A percentile compares a stretch with the other conserved stretches of the same genome.
phyloP scores from a whole-genome alignment of 1,284 basidiomycete genomes.

The Leccinum fuscescens region DNA sequence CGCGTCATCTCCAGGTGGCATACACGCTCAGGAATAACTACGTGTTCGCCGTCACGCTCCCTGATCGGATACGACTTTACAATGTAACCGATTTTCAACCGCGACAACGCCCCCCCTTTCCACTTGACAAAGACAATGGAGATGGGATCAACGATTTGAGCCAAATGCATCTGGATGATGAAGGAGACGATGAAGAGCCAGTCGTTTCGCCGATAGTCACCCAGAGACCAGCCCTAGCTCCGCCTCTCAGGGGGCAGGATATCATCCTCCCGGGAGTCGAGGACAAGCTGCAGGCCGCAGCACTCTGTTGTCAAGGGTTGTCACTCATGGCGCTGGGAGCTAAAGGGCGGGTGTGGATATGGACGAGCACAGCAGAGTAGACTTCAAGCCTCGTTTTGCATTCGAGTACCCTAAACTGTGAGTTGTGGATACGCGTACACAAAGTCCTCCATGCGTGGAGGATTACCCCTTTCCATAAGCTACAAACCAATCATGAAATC shows the following conservation, averaged over 20 bases:
- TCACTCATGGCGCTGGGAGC: slow-evolving; percentile 35
- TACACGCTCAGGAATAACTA: slow-evolving; percentile 49
- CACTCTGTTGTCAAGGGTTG: slow-evolving; percentile 43
- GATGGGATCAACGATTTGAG: slow-evolving; percentile 16
- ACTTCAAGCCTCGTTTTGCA: not conserved
- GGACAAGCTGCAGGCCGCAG: slow-evolving; percentile 34
- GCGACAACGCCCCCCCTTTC: slow-evolving; percentile 28
- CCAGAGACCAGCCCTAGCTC: slow-evolving; percentile 18
- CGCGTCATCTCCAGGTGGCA: slow-evolving; percentile 44
- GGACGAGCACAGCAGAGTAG: slow-evolving; percentile 24
- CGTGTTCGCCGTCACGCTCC: slow-evolving; percentile 46
- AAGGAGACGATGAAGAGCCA: slow-evolving; percentile 27
- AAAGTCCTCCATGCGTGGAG: not conserved
- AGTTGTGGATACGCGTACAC: not conserved
- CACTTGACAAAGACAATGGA: slow-evolving; percentile 19
- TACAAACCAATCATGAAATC: slow-evolving; percentile 53
- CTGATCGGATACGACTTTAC: slow-evolving; percentile 43
- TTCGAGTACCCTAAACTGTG: not conserved
- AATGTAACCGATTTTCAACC: slow-evolving; percentile 48
- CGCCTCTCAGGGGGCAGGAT: slow-evolving; percentile 20
- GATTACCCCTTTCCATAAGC: not conserved
- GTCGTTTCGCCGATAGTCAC: slow-evolving; percentile 1
- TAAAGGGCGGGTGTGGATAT: slow-evolving; percentile 30
- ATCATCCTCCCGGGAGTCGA: slow-evolving; percentile 16
- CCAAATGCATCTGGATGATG: slow-evolving; percentile 30